Conservation (phyloP, 1,284 basidiomycete genomes). For the Exobasidium cylindrosporum region DNA sequence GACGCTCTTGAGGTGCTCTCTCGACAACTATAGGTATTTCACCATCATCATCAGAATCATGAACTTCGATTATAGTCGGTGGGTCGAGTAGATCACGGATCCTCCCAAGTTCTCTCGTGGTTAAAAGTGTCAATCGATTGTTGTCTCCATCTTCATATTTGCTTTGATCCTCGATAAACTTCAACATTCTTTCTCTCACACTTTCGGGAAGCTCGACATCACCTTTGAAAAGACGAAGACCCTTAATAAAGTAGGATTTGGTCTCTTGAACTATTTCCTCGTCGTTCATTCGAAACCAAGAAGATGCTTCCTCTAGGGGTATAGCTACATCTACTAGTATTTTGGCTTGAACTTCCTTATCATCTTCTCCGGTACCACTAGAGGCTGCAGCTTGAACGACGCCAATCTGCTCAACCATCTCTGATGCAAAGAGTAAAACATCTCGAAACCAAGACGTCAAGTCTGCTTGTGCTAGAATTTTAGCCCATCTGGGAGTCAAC, state of each 20-base stretch:
- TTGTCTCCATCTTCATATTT: slow-evolving; percentile 28
- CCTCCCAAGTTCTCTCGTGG: neutral
- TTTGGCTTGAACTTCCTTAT: slow-evolving; percentile 20
- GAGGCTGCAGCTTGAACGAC: slow-evolving; percentile 29
- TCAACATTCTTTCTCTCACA: slow-evolving; percentile 37
- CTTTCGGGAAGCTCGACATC: slow-evolving; percentile 25
- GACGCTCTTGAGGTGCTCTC: neutral
- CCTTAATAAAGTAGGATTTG: slow-evolving; percentile 39
- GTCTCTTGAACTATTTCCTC: slow-evolving; percentile 49
- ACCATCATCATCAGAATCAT: slow-evolving; percentile 18
- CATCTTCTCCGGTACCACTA: slow-evolving; percentile 5
- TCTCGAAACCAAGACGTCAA: slow-evolving; percentile 52
- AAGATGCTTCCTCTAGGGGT: slow-evolving; percentile 41
- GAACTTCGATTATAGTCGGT: slow-evolving; percentile 20
- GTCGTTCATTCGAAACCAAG: slow-evolving; percentile 54
- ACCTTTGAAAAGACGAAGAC: slow-evolving; percentile 33
- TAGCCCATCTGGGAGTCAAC: slow-evolving; percentile 46
- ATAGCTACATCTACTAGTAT: slow-evolving; percentile 23
- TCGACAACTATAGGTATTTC: slow-evolving; percentile 2
- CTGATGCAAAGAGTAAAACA: slow-evolving; percentile 47
- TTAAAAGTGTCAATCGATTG: slow-evolving; percentile 36
- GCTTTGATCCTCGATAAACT: slow-evolving; percentile 46
- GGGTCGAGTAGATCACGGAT: slow-evolving; percentile 23
- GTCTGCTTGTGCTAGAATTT: slow-evolving; percentile 21
- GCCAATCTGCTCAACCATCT: slow-evolving; percentile 43